Percentiles rank a stretch among this genome's conserved stretches.
These are phyloP conservation scores for Aspergillus tamarii DNA, from an alignment of 2,329 filamentous ascomycete species.

Conservation along the genomic window DNA sequence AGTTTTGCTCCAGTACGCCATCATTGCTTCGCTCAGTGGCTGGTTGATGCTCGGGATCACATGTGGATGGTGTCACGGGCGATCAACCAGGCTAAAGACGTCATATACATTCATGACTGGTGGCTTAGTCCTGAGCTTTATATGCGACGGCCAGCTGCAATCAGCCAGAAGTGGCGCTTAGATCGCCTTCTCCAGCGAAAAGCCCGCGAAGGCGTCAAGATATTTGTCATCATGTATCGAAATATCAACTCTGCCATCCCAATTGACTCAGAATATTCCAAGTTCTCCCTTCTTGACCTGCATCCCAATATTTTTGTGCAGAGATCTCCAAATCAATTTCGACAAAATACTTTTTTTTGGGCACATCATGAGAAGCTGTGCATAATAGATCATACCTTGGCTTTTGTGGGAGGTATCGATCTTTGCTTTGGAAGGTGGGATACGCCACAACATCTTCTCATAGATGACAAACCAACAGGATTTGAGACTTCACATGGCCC, in stretches of 20 bases:
- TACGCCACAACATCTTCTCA: constrained; percentile 85
- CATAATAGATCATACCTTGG: constrained; percentile 92
- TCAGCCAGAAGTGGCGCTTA: constrained; percentile 96
- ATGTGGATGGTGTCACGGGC: constrained; percentile 99
- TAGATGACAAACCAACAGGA: constrained; percentile 92
- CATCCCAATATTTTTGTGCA: constrained; percentile 97
- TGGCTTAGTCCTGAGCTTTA: constrained; percentile 97
- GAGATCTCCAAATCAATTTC: constrained; percentile 93
- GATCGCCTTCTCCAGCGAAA: constrained; percentile 93
- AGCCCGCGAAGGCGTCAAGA: constrained; percentile 91
- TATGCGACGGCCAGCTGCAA: constrained; percentile 87
- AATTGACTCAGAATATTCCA: constrained; percentile 98
- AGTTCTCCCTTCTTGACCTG: constrained; percentile 90
- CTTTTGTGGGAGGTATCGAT: constrained; percentile 94
- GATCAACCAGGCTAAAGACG: constrained; percentile 95
- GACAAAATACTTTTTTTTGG: constrained; percentile 99
- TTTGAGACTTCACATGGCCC: constrained; percentile 79
- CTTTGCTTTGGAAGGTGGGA: constrained; percentile 98
- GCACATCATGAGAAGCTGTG: constrained; percentile 99
- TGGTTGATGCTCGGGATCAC: constrained; percentile 95
- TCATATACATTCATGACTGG: constrained; percentile 99
- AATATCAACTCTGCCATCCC: constrained; percentile 97
- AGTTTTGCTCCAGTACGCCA: constrained; percentile 90
- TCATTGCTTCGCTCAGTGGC: constrained; percentile 89
- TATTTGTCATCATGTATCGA: constrained; percentile 96